These are phyloP conservation scores for Venturia pyrina DNA, from an alignment of 2,329 filamentous ascomycete species.

Conservation along the genomic window DNA sequence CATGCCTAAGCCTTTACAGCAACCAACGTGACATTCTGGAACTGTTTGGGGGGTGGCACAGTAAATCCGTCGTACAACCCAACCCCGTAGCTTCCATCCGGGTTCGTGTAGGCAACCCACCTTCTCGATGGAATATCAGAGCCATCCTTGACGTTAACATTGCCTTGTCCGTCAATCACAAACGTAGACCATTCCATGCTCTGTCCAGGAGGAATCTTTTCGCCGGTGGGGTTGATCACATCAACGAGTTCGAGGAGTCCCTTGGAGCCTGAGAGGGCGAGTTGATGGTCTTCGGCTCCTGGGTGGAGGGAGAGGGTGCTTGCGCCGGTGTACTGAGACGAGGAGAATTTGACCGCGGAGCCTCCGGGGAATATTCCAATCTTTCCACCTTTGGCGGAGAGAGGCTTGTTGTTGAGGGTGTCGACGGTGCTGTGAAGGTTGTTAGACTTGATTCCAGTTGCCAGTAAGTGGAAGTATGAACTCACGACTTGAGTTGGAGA, in stretches of 20 bases:
- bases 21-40: not conserved
- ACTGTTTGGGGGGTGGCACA: not conserved
- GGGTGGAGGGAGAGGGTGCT: slow-evolving; percentile 21
- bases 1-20: not conserved
- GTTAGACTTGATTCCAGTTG: not conserved
- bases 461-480: not conserved
- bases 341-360: slow-evolving; percentile 20
- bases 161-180: slow-evolving; percentile 19
- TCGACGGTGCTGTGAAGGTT: not conserved
- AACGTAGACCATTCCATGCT: slow-evolving; percentile 24
- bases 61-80: slow-evolving; percentile 9
- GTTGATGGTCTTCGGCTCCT: slow-evolving; percentile 21
- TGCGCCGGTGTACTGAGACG: slow-evolving; percentile 18
- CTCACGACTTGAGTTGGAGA: slow-evolving; percentile 22
- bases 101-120: slow-evolving; percentile 17
- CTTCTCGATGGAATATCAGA: slow-evolving; percentile 19
- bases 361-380: slow-evolving; percentile 16
- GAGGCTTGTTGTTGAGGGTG: slow-evolving; percentile 19
- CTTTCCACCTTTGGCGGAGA: slow-evolving; percentile 18
- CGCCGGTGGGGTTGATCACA: slow-evolving; percentile 18
- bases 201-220: slow-evolving; percentile 19
- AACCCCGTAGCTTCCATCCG: not conserved
- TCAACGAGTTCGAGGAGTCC: slow-evolving; percentile 21
- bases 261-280: slow-evolving; percentile 20
- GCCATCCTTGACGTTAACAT: slow-evolving; percentile 22